Conservation (phyloP, 768 basidiomycete species). For the Termitomyces heimii region DNA sequence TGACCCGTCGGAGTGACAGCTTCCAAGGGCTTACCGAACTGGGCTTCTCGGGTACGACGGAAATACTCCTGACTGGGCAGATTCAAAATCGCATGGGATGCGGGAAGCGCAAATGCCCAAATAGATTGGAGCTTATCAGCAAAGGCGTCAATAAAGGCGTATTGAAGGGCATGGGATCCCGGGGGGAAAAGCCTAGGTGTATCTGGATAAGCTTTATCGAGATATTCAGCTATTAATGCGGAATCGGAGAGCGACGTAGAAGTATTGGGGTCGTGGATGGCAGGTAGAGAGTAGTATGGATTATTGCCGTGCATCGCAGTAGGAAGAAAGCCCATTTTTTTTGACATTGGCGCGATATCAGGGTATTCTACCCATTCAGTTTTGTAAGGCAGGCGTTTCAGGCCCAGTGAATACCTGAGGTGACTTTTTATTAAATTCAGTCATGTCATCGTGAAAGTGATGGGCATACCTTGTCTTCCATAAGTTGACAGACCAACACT, state of each 20-base stretch:
- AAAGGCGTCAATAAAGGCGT: constrained; percentile 14
- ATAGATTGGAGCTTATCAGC: constrained; percentile 7
- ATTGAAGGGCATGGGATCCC: constrained; percentile 15
- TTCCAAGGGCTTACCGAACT: constrained; percentile 30
- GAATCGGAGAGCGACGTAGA: constrained; percentile 31
- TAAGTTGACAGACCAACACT: constrained; percentile 32
- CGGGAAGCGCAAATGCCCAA: constrained; percentile 16
- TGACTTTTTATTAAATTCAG: not conserved
- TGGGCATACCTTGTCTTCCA: constrained; percentile 29
- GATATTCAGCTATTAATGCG: constrained; percentile 37
- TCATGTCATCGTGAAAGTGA: not conserved
- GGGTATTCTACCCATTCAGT: constrained; percentile 40
- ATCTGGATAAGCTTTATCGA: constrained; percentile 35
- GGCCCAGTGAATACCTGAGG: constrained; percentile 22
- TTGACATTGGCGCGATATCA: constrained; percentile 29
- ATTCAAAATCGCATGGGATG: constrained; percentile 20
- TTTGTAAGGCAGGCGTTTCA: constrained; percentile 28
- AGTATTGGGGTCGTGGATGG: constrained; percentile 33
- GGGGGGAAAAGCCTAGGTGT: constrained; percentile 20
- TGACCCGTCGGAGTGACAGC: constrained; percentile 25
- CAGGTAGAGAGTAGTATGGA: constrained; percentile 33
- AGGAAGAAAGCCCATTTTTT: constrained; percentile 24
- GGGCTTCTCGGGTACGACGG: constrained; percentile 24
- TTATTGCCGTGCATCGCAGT: constrained; percentile 25
- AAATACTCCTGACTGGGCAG: constrained; percentile 33